A percentile compares a stretch with the other conserved stretches of the same genome.
phyloP scores from a whole-genome alignment of 352 stramenopile genomes.

The Phytopythium ostracodes region DNA sequence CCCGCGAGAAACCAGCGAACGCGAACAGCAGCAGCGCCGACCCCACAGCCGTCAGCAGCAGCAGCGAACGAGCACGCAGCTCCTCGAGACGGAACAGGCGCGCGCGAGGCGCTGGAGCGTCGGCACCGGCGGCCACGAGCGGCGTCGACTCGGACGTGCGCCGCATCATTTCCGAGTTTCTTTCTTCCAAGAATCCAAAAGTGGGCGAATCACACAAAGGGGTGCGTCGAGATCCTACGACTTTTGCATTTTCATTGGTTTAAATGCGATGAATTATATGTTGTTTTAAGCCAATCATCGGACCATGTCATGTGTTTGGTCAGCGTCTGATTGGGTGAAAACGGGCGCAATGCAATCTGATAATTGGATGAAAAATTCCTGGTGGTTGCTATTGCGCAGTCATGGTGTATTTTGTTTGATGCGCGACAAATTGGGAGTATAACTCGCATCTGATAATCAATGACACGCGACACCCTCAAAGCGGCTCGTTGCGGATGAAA shows the following conservation, averaged over 20 bases:
- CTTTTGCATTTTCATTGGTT: not conserved
- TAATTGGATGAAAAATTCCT: too few species aligned
- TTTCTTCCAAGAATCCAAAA: not conserved
- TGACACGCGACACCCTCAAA: conserved; percentile 8
- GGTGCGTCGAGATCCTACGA: not conserved
- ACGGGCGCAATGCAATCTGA: too few species aligned
- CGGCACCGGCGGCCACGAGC: conserved; percentile 12
- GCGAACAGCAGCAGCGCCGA: conserved; percentile 25
- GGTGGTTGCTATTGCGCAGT: too few species aligned
- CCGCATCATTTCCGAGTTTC: conserved; percentile 7
- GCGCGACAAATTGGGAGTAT: too few species aligned
- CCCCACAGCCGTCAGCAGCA: conserved; percentile 21
- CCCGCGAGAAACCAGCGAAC: conserved; percentile 23
- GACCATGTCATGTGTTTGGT: not conserved
- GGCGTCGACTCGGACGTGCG: conserved; percentile 29
- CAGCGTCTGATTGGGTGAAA: not conserved
- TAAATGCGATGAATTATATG: not conserved
- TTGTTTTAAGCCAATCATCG: not conserved
- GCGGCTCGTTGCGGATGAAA: conserved; percentile 43
- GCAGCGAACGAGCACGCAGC: not conserved
- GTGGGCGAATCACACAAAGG: conserved; percentile 1
- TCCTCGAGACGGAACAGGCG: not conserved
- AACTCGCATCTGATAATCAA: not conserved
- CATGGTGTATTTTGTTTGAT: too few species aligned
- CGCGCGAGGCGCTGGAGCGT: not conserved